Evolutionary conservation across 441 rosid species (phyloP), one percentile per base, ranked within the genome.

Genomic region (Geranium incanum): DNA sequence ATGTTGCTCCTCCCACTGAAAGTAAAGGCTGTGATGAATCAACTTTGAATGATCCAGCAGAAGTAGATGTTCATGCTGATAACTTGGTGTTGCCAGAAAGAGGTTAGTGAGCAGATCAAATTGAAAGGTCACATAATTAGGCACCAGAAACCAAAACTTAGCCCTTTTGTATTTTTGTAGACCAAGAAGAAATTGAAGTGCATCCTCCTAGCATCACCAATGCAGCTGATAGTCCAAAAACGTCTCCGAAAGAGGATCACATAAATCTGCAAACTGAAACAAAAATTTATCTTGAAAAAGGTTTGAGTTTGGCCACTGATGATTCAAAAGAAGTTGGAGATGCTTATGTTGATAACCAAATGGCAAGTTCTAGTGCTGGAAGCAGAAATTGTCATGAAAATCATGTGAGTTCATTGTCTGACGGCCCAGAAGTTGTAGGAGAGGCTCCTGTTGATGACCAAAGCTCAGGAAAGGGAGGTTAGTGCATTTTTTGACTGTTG

Each of bases 1-100:
- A 19, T 6, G 66, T 62, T 70, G 23, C 70, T 74, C 64, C 74
- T 70, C 74, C 75, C 5, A 16, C 21, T 52, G 60, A 52, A 52
- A 52, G 60, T 52, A 2, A 52, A 52, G 60, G 15, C 16, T 52
- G 15, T 52, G 7, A 4, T 52, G 60, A 52, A 52, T 52, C 60
- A 52, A 12, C 60, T 52, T 52, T n/a, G 60, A 18, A 52, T 52
- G 60, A 52, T 52, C 19, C 60, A 52, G 15, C 60, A 52, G 16
- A 50, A 50, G 60, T 52, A 52, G 60, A 52, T 52, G 60, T 6
- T 52, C 60, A 15, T 52, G 60, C 5, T 3, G 19, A 52, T 52
- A 52, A 52, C 60, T 16, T 1, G 19, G 15, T 15, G 18, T n/a
- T 16, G 16, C 60, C 21, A 52, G 60, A 52, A 5, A 52, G 60